phyloP scores from a whole-genome alignment of 768 basidiomycete genomes.

The Amylocystis lapponica region DNA sequence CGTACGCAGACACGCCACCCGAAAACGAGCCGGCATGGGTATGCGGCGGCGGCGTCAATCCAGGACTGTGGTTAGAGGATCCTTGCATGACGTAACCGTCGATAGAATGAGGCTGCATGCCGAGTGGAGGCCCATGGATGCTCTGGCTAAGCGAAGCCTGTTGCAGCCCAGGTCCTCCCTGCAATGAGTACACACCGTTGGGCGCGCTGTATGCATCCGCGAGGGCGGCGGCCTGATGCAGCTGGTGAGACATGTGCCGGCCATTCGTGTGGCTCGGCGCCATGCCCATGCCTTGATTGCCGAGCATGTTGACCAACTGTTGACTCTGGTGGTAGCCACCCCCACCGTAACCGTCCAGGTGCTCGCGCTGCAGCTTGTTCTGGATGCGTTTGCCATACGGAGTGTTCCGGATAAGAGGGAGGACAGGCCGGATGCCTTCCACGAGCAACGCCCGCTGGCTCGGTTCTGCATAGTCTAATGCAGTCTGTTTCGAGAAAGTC shows the following conservation, averaged over 20 bases:
- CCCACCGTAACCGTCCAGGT: constrained; percentile 58
- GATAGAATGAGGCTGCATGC: constrained; percentile 64
- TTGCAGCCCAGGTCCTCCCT: constrained; percentile 45
- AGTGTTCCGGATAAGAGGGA: constrained; percentile 97
- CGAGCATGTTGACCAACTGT: constrained; percentile 49
- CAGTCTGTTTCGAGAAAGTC: constrained; percentile 55
- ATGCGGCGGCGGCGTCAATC: constrained; percentile 53
- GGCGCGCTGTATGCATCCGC: constrained; percentile 62
- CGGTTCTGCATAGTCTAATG: constrained; percentile 96
- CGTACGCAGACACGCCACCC: constrained; percentile 40
- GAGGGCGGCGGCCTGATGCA: constrained; percentile 49
- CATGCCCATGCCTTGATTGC: constrained; percentile 49
- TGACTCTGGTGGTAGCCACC: constrained; percentile 54
- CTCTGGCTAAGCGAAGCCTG: constrained; percentile 27
- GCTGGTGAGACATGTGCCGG: constrained; percentile 51
- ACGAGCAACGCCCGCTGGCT: constrained; percentile 86
- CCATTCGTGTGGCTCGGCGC: constrained; percentile 25
- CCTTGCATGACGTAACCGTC: constrained; percentile 80
- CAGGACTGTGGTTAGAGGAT: constrained; percentile 60
- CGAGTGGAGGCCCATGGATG: constrained; percentile 43
- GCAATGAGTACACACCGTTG: constrained; percentile 57
- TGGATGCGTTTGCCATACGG: constrained; percentile 99
- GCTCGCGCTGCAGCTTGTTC: constrained; percentile 93
- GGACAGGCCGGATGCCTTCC: constrained; percentile 96
- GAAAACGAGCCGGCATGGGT: constrained; percentile 51